These are phyloP conservation scores for Fusarium circinatum DNA, from an alignment of 2,329 filamentous ascomycete genomes.

Conservation along the genomic window DNA sequence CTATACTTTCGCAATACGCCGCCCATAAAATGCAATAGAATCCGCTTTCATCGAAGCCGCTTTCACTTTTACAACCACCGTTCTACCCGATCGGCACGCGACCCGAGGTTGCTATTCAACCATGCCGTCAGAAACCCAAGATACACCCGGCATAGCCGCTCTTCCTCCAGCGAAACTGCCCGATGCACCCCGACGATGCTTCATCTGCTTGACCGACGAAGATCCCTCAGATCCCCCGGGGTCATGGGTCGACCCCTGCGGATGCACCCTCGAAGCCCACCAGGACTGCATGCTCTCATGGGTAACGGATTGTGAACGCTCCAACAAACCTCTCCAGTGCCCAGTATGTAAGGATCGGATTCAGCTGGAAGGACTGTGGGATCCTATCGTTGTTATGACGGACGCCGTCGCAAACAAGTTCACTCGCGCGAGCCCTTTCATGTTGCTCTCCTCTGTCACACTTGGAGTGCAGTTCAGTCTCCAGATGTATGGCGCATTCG, in stretches of 20 bases:
- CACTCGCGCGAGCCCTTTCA: slow-evolving; percentile 66
- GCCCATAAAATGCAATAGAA: slow-evolving; percentile 22
- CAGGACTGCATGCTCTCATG: slow-evolving; percentile 90
- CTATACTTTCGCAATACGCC: neutral
- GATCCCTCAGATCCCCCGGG: slow-evolving; percentile 58
- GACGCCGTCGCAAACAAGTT: slow-evolving; percentile 66
- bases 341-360: slow-evolving; percentile 91
- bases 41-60: neutral
- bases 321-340: slow-evolving; percentile 76
- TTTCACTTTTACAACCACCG: neutral
- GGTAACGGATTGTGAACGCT: slow-evolving; percentile 86
- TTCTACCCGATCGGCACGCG: slow-evolving; percentile 21
- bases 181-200: slow-evolving; percentile 61
- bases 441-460: slow-evolving; percentile 70
- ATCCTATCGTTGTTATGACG: slow-evolving; percentile 75
- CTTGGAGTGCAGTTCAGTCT: slow-evolving; percentile 62
- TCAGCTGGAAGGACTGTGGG: slow-evolving; percentile 77
- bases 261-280: slow-evolving; percentile 90
- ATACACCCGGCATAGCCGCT: neutral
- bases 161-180: slow-evolving; percentile 4
- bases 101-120: slow-evolving; percentile 18
- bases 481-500: slow-evolving; percentile 63
- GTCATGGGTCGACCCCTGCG: slow-evolving; percentile 87
- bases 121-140: slow-evolving; percentile 27
- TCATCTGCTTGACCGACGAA: slow-evolving; percentile 71